Percentiles rank a stretch among this genome's conserved stretches.
These are phyloP conservation scores for Trichoderma atroviride DNA, from an alignment of 2,329 filamentous ascomycete species.

Conservation along the genomic window DNA sequence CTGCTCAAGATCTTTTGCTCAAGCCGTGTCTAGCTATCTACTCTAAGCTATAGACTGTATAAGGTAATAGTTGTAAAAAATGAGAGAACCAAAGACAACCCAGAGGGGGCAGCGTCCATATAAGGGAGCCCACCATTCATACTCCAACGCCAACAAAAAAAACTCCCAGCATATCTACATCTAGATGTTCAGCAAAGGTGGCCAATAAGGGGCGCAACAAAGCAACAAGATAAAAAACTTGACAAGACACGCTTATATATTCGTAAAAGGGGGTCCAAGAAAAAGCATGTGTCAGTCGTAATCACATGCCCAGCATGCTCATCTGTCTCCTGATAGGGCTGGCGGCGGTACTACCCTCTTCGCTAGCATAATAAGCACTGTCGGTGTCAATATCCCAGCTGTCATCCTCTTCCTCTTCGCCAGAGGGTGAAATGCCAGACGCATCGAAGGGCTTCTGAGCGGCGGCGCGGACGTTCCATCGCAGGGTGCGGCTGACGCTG, in stretches of 20 bases:
- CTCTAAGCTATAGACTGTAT: slow-evolving; percentile 15
- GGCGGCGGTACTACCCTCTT: slow-evolving; percentile 68
- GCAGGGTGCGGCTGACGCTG: slow-evolving; percentile 84
- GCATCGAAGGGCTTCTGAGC: slow-evolving; percentile 86
- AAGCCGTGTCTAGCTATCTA: slow-evolving; percentile 12
- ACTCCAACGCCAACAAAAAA: slow-evolving; percentile 10
- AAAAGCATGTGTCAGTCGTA: not conserved
- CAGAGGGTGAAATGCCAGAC: slow-evolving; percentile 27
- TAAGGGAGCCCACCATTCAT: not conserved
- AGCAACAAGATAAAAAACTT: not conserved
- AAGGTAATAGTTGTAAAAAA: not conserved
- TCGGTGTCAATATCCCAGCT: slow-evolving; percentile 97
- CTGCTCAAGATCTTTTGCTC: not conserved
- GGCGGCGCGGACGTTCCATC: slow-evolving; percentile 93
- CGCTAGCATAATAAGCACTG: slow-evolving; percentile 68
- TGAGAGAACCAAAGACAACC: not conserved
- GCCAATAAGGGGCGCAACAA: not conserved
- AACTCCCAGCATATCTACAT: slow-evolving; percentile 7
- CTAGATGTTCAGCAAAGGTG: slow-evolving; percentile 20
- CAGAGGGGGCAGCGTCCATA: not conserved
- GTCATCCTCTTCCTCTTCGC: slow-evolving; percentile 54
- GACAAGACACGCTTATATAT: slow-evolving; percentile 12
- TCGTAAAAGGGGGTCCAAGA: not conserved
- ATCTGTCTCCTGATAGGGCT: slow-evolving; percentile 73
- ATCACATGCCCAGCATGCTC: slow-evolving; percentile 63